Conservation (phyloP, 116 monocot species). For the Dioscorea cayenensis region DNA sequence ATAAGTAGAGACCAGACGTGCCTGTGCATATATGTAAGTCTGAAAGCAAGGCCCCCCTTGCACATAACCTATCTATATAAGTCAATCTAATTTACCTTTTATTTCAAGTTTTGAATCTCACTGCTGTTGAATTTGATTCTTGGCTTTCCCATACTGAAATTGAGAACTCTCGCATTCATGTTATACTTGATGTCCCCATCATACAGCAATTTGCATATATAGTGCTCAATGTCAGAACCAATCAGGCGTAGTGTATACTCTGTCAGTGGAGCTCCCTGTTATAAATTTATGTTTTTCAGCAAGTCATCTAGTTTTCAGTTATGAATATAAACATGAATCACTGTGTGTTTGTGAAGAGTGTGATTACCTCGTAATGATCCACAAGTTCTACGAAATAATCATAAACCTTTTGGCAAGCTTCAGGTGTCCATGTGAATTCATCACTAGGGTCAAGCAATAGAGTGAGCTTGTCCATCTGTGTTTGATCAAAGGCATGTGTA, state of each 20-base stretch:
- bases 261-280: constrained; percentile 65
- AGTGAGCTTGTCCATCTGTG: constrained; percentile 93
- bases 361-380: constrained; percentile 72
- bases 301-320: neutral
- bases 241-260: constrained; percentile 89
- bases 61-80: neutral
- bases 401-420: constrained; percentile 80
- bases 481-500: constrained; percentile 75
- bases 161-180: constrained; percentile 76
- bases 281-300: neutral
- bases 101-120: constrained; percentile 37
- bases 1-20: too few relatives aligned
- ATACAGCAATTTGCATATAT: constrained; percentile 84
- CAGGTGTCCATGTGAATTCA: constrained; percentile 80
- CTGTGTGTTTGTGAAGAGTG: neutral
- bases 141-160: constrained; percentile 97
- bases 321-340: neutral
- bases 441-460: constrained; percentile 67
- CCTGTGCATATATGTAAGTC: too few relatives aligned
- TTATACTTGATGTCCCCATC: constrained; percentile 93
- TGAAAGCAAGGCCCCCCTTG: too few relatives aligned
- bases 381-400: constrained; percentile 72
- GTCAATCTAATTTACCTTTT: neutral
- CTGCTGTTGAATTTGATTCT: constrained; percentile 71
- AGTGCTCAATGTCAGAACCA: constrained; percentile 91